These are phyloP conservation scores for Vitis riparia DNA, from an alignment of 164 flowering plant species.

Conservation along the genomic window DNA sequence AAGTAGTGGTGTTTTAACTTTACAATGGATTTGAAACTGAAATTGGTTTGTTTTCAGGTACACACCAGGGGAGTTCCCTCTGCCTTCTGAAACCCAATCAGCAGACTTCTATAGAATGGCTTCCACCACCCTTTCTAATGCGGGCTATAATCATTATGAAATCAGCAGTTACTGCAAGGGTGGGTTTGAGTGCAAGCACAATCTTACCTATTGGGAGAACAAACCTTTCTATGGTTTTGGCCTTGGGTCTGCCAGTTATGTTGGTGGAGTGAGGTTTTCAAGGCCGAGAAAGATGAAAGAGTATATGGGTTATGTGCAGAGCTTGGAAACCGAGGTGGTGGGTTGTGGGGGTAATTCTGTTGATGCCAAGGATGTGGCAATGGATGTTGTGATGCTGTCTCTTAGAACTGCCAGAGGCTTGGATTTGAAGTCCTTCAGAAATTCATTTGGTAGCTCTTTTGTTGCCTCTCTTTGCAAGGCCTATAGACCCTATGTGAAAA, in stretches of 20 bases:
- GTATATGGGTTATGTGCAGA: slow-evolving; percentile 53
- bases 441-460: slow-evolving; percentile 58
- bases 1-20: not conserved
- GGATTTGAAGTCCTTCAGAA: slow-evolving; percentile 53
- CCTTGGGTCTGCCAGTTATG: slow-evolving; percentile 82
- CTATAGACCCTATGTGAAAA: slow-evolving; percentile 57
- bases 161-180: slow-evolving; percentile 78
- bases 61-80: slow-evolving; percentile 83
- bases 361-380: slow-evolving; percentile 57
- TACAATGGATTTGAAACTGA: slow-evolving; percentile 8
- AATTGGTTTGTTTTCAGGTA: slow-evolving; percentile 54
- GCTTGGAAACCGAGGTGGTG: slow-evolving; percentile 49
- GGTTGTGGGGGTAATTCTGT: slow-evolving; percentile 15
- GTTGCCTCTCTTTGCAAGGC: slow-evolving; percentile 49
- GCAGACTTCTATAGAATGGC: slow-evolving; percentile 84
- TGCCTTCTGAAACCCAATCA: slow-evolving; percentile 78
- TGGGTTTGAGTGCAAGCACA: slow-evolving; percentile 87
- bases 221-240: slow-evolving; percentile 82
- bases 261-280: slow-evolving; percentile 68
- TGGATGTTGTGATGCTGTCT: slow-evolving; percentile 86
- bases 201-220: slow-evolving; percentile 77
- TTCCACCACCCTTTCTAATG: slow-evolving; percentile 49
- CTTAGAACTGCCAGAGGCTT: slow-evolving; percentile 79
- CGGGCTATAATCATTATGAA: slow-evolving; percentile 84
- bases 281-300: slow-evolving; percentile 83